Base-by-base conservation (phyloP, 441 rosid species). In the Viola pubescens region DNA sequence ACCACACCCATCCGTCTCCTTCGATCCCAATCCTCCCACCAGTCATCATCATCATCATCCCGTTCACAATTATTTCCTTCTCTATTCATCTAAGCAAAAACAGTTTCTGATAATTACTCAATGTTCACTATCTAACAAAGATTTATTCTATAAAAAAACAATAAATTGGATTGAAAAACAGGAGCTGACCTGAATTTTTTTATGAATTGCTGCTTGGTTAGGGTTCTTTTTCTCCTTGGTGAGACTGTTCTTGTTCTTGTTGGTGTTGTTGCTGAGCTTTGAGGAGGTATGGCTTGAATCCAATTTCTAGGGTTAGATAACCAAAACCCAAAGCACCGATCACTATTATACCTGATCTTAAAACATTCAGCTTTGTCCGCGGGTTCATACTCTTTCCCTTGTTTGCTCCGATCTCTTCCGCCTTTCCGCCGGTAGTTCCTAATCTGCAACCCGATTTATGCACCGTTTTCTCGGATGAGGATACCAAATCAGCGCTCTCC, bases 241-340 rank as follows among this genome's bases (percentile, higher is more conserved):
- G 60, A 38, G 76, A 47, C 55, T 64, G 56, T 47, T 68, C 57
- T 47, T 74, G 58, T 37, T 74, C 77, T 0, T 39, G 58, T 0
- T 58, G 66, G 6, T 47, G 60, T 19, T 67, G 64, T 54, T 76
- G 70, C 62, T 85, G 75, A 38, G 85, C 75, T 67, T 60, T 73
- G 3, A 65, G 64, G 19, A 80, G 75, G 65, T 73, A 84, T 10
- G 85, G 87, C 67, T 84, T 80, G 65, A 84, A 77, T 4, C 85
- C 84, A 52, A 84, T 65, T 47, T 77, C 67, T 3, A 80, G 58
- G 4, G 83, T 74, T 61, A 82, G 62, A 51, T 84, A 84, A 4
- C 90, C 89, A 50, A 81, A 81, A 7, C 85, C 89, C 68, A 81
- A 56, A 10, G 86, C 79, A 1, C 82, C 85, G 4, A 80, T 59